Evolutionary conservation across 495 filamentous ascomycete genomes (phyloP).

Genomic region (Aspergillus homomorphus): DNA sequence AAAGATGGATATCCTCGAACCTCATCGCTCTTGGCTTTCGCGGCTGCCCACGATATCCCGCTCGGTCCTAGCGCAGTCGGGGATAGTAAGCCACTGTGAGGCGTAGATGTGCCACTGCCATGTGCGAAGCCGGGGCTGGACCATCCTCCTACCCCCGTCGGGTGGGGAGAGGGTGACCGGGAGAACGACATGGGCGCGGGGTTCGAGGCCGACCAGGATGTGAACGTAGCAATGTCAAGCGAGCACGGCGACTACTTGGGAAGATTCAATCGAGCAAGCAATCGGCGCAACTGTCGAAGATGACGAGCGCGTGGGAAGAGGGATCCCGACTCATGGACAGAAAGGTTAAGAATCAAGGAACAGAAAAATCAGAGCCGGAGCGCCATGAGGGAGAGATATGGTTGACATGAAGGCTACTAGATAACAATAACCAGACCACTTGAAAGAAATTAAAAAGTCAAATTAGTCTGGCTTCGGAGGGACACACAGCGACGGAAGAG

Average conservation of each 20-base stretch:
- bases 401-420: conserved; percentile 2
- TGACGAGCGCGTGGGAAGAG: not conserved
- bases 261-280: not conserved
- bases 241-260: not conserved
- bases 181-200: conserved; percentile 68
- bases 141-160: conserved; percentile 69
- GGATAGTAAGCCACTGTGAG: conserved; percentile 50
- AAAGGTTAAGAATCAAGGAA: not conserved
- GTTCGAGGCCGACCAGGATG: conserved; percentile 8
- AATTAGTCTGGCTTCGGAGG: conserved; percentile 1
- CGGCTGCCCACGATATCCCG: conserved; percentile 70
- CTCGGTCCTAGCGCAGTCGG: conserved; percentile 38
- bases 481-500: conserved; percentile 5
- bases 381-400: not conserved
- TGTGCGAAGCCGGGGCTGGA: conserved; percentile 76
- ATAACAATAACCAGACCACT: not conserved
- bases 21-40: conserved; percentile 73
- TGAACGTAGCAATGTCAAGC: not conserved
- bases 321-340: not conserved
- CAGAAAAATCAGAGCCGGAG: not conserved
- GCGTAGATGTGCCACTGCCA: conserved; percentile 66
- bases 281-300: not conserved
- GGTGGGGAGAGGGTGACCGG: conserved; percentile 76
- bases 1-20: conserved; percentile 79
- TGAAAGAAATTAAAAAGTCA: conserved; percentile 3